Evolutionary conservation across 2,329 filamentous ascomycete species (phyloP).

Genomic region (Sphaerulina vaccinii): DNA sequence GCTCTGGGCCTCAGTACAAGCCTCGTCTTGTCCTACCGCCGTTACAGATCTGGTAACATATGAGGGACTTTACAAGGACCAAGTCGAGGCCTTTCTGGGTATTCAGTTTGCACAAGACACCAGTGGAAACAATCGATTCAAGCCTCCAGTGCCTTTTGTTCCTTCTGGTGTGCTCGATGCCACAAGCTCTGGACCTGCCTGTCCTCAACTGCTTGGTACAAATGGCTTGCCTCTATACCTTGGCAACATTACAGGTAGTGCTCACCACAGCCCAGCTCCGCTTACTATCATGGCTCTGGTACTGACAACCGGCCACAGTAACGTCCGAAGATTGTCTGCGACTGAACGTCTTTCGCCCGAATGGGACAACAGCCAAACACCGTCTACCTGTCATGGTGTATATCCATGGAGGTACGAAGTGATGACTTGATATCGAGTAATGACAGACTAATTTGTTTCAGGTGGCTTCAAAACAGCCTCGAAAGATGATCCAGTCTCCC

Average conservation of each 20-base stretch:
- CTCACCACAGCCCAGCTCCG: neutral
- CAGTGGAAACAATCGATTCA: slow-evolving; percentile 34
- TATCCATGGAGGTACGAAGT: slow-evolving; percentile 28
- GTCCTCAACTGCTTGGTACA: slow-evolving; percentile 27
- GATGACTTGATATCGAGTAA: neutral
- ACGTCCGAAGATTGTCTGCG: slow-evolving; percentile 35
- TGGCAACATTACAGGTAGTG: neutral
- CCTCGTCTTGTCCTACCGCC: slow-evolving; percentile 8
- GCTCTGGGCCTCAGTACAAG: neutral
- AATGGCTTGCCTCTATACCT: slow-evolving; percentile 10
- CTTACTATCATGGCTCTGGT: too few relatives aligned
- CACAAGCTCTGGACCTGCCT: slow-evolving; percentile 34
- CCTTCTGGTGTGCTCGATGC: slow-evolving; percentile 32
- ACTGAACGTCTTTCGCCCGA: slow-evolving; percentile 30
- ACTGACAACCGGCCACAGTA: neutral
- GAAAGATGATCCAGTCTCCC: slow-evolving; percentile 37
- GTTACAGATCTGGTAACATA: slow-evolving; percentile 26
- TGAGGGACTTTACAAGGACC: slow-evolving; percentile 26
- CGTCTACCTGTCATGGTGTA: slow-evolving; percentile 42
- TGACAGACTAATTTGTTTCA: neutral
- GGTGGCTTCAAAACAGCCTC: slow-evolving; percentile 24
- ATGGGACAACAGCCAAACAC: slow-evolving; percentile 25
- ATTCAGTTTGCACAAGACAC: slow-evolving; percentile 38
- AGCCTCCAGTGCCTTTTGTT: slow-evolving; percentile 30
- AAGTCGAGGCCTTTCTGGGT: slow-evolving; percentile 37